These are phyloP conservation scores for Paxillus involutus DNA, from an alignment of 768 basidiomycete genomes.

Conservation along the genomic window DNA sequence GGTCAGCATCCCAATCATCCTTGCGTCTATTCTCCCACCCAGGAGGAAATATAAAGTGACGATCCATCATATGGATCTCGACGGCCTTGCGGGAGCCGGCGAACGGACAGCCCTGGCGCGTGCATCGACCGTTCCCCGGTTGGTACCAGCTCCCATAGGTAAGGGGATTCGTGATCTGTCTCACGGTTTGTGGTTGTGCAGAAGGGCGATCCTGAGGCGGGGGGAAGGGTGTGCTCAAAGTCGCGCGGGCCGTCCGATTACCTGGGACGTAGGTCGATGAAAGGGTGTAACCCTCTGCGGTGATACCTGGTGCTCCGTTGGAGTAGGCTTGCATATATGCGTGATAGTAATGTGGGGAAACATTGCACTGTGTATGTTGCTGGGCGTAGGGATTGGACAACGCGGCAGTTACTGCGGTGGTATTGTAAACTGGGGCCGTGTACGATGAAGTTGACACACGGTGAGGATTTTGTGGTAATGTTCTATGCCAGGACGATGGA, in stretches of 20 bases:
- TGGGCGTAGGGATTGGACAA: conserved; percentile 31
- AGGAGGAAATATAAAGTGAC: conserved; percentile 81
- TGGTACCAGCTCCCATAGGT: conserved; percentile 54
- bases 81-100: conserved; percentile 68
- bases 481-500: neutral
- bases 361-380: conserved; percentile 26
- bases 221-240: neutral
- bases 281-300: conserved; percentile 36
- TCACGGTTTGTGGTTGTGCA: conserved; percentile 1
- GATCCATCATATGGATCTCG: conserved; percentile 85
- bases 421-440: conserved; percentile 19
- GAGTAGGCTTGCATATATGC: conserved; percentile 43
- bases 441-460: conserved; percentile 4
- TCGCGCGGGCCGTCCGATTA: neutral
- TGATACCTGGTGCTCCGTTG: conserved; percentile 20
- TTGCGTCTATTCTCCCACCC: conserved; percentile 62
- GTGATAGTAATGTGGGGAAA: conserved; percentile 55
- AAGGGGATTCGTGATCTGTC: conserved; percentile 17
- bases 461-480: neutral
- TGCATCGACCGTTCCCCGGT: conserved; percentile 59
- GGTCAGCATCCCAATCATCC: conserved; percentile 79
- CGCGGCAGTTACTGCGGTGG: conserved; percentile 22
- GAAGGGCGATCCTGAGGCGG: conserved; percentile 3
- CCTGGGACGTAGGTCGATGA: conserved; percentile 38
- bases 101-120: conserved; percentile 64